Evolutionary conservation across 2,329 filamentous ascomycete genomes (phyloP), one percentile per base, ranked within the genome.

Genomic region (Epicoccum sorghinum): DNA sequence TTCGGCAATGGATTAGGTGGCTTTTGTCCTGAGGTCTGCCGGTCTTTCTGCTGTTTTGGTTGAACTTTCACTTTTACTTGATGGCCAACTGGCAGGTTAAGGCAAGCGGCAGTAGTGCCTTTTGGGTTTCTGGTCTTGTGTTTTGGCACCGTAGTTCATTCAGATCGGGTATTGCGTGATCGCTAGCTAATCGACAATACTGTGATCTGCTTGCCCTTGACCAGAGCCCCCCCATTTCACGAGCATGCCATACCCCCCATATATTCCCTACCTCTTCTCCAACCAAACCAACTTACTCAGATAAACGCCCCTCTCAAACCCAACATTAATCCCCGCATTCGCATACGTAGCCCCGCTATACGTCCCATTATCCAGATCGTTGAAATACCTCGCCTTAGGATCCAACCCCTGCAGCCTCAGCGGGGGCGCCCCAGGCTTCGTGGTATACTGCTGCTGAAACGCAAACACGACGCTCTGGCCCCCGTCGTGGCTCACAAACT

Each of bases 301-400:
- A 58, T 84, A 86, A 59, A 87, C 84, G 0, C 71, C 75, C 30
- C 57, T 59, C 0, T 73, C 62, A 59, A 85, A 82, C 4, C 70
- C 60, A 67, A 80, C 77, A 69, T 86, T 83, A 33, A 89, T 63
- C 0, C 86, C 86, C 1, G 78, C 77, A 58, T 86, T 87, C 83
- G 88, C 87, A 64, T 88, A 75, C 7, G 83, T 87, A 8, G 80
- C 78, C 0, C 86, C 86, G 0, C 81, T 83, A 56, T 82, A 82
- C 6, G 78, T 80, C 24, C 70, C 75, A 27, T 82, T 80, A 0
- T 81, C 83, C 37, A 81, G 76, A 14, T 85, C 71, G 13, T 71
- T 80, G 12, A 55, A 65, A 61, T 88, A 89, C 44, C 68, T 78
- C 0, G 84, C 83, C 5, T 64, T 54, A 0, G 80, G 61, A 52